A percentile compares a stretch with the other conserved stretches of the same genome.
Conservation (phyloP, 2,329 filamentous ascomycete genomes). For the Aschersonia sp. region DNA sequence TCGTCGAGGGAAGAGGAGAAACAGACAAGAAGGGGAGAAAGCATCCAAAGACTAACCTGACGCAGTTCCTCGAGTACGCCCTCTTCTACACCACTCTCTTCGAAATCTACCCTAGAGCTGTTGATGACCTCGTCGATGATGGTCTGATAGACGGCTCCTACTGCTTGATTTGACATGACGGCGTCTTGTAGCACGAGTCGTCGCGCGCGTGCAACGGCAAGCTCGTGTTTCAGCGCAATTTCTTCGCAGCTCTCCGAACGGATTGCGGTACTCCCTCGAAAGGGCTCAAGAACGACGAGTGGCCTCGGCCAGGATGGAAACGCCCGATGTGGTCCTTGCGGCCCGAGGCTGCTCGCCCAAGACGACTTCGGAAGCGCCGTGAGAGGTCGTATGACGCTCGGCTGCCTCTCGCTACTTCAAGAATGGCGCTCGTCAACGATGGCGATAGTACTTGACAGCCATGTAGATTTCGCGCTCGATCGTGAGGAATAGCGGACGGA, state of each 20-base stretch:
- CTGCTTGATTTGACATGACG: slow-evolving; percentile 41
- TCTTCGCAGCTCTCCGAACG: too few species aligned
- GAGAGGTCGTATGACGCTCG: too few species aligned
- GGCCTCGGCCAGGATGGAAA: too few species aligned
- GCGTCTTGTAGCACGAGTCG: slow-evolving; percentile 1
- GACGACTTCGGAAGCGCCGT: too few species aligned
- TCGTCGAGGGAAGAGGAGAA: neutral
- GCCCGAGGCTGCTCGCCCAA: too few species aligned
- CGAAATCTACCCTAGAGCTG: slow-evolving; percentile 86
- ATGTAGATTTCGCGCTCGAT: neutral
- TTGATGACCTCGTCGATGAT: slow-evolving; percentile 81
- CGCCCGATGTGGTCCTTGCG: too few species aligned
- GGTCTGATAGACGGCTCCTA: slow-evolving; percentile 67
- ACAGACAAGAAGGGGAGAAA: neutral
- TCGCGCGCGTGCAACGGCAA: slow-evolving; percentile 1
- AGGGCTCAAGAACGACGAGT: too few species aligned
- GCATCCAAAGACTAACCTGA: slow-evolving; percentile 47
- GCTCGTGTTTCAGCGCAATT: neutral
- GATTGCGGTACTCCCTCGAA: too few species aligned
- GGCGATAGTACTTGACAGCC: neutral
- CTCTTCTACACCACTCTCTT: slow-evolving; percentile 88
- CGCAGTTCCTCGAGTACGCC: slow-evolving; percentile 75
- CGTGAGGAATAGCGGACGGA: neutral
- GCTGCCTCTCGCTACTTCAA: too few species aligned
- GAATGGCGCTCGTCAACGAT: too few species aligned